Percentiles rank a stretch among this genome's conserved stretches.
phyloP scores from a whole-genome alignment of 805 yeast species.

The Torulaspora gathmanii region DNA sequence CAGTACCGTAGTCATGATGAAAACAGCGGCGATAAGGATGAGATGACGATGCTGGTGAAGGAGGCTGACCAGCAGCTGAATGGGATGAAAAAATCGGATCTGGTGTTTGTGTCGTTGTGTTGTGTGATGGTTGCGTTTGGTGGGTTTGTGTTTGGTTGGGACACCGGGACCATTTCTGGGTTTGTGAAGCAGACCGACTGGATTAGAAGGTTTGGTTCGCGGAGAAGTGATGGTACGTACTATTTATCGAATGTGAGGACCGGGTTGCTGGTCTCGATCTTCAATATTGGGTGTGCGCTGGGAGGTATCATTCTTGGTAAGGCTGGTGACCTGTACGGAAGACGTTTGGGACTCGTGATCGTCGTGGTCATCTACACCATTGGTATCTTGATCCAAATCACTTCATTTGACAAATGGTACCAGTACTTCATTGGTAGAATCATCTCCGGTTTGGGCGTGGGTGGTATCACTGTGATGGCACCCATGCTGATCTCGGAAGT shows the following conservation, averaged over 20 bases:
- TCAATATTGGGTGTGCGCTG: conserved; percentile 69
- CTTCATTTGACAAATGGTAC: conserved; percentile 52
- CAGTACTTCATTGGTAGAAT: conserved; percentile 66
- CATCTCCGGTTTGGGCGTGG: conserved; percentile 71
- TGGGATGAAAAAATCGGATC: conserved; percentile 13
- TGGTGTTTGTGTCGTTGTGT: conserved; percentile 20
- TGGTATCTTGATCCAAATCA: conserved; percentile 64
- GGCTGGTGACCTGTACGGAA: conserved; percentile 57
- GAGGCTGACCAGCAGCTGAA: conserved; percentile 19
- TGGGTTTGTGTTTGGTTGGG: conserved; percentile 67
- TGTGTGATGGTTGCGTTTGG: conserved; percentile 31
- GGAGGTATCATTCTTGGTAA: conserved; percentile 60
- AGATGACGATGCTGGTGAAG: conserved; percentile 16
- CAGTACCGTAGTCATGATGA: conserved; percentile 7
- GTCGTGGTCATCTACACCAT: conserved; percentile 60
- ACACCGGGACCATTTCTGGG: conserved; percentile 75
- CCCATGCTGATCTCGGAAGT: conserved; percentile 59
- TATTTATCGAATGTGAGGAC: conserved; percentile 49
- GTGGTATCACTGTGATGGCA: conserved; percentile 67
- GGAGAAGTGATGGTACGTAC: conserved; percentile 40
- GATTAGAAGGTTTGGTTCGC: conserved; percentile 51
- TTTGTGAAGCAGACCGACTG: conserved; percentile 57
- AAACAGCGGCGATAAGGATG: conserved; percentile 13
- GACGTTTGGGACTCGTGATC: conserved; percentile 56
- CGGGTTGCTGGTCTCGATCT: conserved; percentile 53